These are phyloP conservation scores for Simplicillium aogashimaense DNA, from an alignment of 2,329 filamentous ascomycete species.

Conservation along the genomic window DNA sequence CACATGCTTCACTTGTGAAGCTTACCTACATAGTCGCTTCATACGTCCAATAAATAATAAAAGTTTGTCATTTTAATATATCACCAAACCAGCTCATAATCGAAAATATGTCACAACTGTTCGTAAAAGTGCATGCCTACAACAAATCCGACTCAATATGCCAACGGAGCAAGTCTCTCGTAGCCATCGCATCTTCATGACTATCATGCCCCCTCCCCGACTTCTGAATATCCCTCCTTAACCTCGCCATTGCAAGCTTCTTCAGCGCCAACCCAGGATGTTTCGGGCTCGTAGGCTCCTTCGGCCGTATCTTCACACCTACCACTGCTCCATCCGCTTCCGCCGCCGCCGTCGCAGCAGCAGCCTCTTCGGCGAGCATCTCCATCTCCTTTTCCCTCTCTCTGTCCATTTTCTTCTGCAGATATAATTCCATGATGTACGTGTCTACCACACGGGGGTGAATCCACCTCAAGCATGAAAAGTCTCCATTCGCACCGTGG, in stretches of 20 bases:
- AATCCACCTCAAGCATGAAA: slow-evolving; percentile 36
- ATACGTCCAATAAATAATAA: too few species aligned
- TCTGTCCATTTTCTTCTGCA: slow-evolving; percentile 7
- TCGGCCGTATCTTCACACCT: neutral
- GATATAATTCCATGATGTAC: slow-evolving; percentile 19
- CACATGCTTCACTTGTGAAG: too few species aligned
- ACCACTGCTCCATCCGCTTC: neutral
- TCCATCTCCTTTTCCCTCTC: slow-evolving; percentile 7
- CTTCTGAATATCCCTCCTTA: slow-evolving; percentile 28
- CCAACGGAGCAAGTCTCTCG: slow-evolving; percentile 30
- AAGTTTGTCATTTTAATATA: too few species aligned
- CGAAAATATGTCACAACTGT: too few species aligned
- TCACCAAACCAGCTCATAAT: too few species aligned
- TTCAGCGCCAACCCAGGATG: slow-evolving; percentile 26
- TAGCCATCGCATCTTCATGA: slow-evolving; percentile 33
- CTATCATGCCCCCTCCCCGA: slow-evolving; percentile 27
- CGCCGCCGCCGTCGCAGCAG: slow-evolving; percentile 7
- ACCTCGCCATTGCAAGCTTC: slow-evolving; percentile 21
- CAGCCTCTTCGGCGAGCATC: slow-evolving; percentile 4
- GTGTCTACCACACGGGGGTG: slow-evolving; percentile 36
- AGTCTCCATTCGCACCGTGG: slow-evolving; percentile 31
- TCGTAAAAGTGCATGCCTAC: neutral
- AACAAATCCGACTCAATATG: slow-evolving; percentile 11
- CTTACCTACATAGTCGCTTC: too few species aligned
- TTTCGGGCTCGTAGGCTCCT: neutral